Percentiles rank a stretch among this genome's conserved stretches.
These are phyloP conservation scores for Phaeosphaeriaceae sp. DNA, from an alignment of 2,329 filamentous ascomycete genomes.

Conservation along the genomic window DNA sequence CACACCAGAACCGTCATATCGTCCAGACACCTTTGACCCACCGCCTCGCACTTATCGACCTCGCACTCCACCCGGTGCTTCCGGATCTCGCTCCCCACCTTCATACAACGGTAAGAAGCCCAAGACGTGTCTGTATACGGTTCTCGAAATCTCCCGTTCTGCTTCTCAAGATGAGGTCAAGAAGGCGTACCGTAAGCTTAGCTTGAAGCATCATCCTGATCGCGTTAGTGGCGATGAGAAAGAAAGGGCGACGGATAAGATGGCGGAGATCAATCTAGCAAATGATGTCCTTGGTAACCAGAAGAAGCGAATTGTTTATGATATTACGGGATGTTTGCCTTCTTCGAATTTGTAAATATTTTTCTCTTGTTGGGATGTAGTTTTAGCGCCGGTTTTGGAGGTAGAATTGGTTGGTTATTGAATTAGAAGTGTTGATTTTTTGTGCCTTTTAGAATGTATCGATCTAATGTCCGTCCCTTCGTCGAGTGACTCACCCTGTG, in stretches of 20 bases:
- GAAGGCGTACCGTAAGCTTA: conserved; percentile 92
- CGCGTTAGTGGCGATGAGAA: conserved; percentile 15
- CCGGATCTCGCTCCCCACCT: no score
- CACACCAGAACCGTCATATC: no score
- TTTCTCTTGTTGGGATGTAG: not conserved
- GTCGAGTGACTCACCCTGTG: no score
- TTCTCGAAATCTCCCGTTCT: conserved; percentile 77
- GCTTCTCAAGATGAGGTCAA: conserved; percentile 85
- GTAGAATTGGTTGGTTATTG: not conserved
- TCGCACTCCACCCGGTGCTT: no score
- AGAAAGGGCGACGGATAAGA: conserved; percentile 22
- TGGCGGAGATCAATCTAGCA: conserved; percentile 23
- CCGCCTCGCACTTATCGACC: no score
- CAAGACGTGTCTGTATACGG: conserved; percentile 73
- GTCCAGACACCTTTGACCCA: no score
- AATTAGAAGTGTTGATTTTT: not conserved
- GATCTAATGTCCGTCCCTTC: no score
- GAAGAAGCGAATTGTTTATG: conserved; percentile 12
- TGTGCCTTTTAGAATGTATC: not conserved
- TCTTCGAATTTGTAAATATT: not conserved
- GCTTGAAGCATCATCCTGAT: conserved; percentile 95
- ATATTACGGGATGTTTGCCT: conserved; percentile 11
- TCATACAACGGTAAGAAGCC: conserved; percentile 1
- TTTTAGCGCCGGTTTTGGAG: not conserved
- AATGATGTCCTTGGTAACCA: conserved; percentile 19